Percentiles rank a stretch among this genome's conserved stretches.
Evolutionary conservation across 805 yeast species (phyloP).

Genomic region (Saturnispora quitensis): DNA sequence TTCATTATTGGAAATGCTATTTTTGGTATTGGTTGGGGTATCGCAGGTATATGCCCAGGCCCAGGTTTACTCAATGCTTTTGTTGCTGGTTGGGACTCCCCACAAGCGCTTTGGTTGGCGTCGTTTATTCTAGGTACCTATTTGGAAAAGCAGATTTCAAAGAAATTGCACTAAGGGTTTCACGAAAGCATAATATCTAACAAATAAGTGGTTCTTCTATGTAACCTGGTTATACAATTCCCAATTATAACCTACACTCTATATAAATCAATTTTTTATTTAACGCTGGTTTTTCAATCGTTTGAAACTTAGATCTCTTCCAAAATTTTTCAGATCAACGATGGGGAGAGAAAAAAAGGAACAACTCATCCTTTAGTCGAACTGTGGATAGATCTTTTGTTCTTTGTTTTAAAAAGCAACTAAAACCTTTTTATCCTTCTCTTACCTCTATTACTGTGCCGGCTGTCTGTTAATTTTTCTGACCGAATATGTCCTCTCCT

Average conservation of each 20-base stretch:
- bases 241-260: too few relatives aligned
- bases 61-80: constrained; percentile 34
- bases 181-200: not conserved
- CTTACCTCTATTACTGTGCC: not conserved
- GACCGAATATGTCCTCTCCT: constrained; percentile 28
- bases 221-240: not conserved
- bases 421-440: not conserved
- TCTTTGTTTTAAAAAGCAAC: not conserved
- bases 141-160: constrained; percentile 36
- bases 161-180: not conserved
- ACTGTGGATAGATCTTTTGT: not conserved
- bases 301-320: too few relatives aligned
- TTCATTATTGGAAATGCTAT: constrained; percentile 35
- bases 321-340: not conserved
- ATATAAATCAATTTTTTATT: too few relatives aligned
- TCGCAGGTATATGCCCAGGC: constrained; percentile 45
- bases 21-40: constrained; percentile 48
- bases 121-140: constrained; percentile 24
- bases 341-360: not conserved
- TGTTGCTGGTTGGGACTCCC: constrained; percentile 14
- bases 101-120: constrained; percentile 23
- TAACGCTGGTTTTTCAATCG: too few relatives aligned
- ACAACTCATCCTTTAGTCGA: not conserved
- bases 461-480: not conserved
- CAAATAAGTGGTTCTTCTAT: too few relatives aligned